These are phyloP conservation scores for Mycena haematopus DNA, from an alignment of 768 basidiomycete species.

Conservation along the genomic window DNA sequence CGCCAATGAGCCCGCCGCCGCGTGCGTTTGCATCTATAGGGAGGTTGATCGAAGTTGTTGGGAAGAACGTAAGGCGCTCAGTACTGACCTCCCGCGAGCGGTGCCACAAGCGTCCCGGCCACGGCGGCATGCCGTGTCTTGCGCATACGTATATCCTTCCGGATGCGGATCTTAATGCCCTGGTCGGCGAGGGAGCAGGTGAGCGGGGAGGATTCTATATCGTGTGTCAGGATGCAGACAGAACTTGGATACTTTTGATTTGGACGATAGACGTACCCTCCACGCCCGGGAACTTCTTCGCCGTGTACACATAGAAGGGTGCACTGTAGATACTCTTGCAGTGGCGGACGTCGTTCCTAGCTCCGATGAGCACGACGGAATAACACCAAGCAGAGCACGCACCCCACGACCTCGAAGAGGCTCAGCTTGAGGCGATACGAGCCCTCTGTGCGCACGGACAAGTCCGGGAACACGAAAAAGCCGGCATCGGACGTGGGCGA, in stretches of 20 bases:
- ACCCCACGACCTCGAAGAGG: conserved; percentile 93
- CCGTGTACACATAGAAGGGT: conserved; percentile 93
- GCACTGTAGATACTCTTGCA: conserved; percentile 90
- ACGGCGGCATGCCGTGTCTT: conserved; percentile 56
- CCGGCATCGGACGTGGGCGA: conserved; percentile 70
- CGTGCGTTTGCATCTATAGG: conserved; percentile 1
- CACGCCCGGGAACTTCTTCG: conserved; percentile 97
- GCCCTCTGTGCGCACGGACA: conserved; percentile 91
- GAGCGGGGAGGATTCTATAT: conserved; percentile 81
- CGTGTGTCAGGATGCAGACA: too few species aligned
- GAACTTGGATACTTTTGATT: too few species aligned
- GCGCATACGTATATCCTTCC: conserved; percentile 88
- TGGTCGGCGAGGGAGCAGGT: conserved; percentile 94
- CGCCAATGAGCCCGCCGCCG: conserved; percentile 14
- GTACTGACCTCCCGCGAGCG: too few species aligned
- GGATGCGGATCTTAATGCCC: conserved; percentile 93
- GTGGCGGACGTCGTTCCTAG: conserved; percentile 87
- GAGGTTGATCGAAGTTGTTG: too few species aligned
- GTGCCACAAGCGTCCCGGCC: too few species aligned
- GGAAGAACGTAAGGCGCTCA: too few species aligned
- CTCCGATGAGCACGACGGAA: too few species aligned
- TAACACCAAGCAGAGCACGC: conserved; percentile 45
- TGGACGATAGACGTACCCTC: conserved; percentile 86
- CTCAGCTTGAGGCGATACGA: conserved; percentile 76
- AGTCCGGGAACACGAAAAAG: conserved; percentile 96